Base-by-base conservation (phyloP, 2,329 filamentous ascomycete genomes). In the Cucurbitaria berberidis region DNA sequence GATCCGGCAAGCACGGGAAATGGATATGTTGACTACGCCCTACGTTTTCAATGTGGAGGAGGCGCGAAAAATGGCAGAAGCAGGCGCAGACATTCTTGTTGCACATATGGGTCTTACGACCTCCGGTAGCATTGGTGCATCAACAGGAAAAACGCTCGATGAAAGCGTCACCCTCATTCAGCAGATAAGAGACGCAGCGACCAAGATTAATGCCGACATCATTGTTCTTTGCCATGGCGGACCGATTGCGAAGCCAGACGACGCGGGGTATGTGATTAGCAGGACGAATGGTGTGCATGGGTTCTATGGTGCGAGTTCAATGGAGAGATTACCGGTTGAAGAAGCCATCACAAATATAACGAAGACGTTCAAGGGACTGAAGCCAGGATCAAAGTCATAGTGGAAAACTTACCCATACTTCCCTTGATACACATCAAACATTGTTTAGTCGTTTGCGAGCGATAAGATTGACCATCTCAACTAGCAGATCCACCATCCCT, bases 161-260 rank as follows among this genome's bases (percentile, higher is more conserved):
- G 84, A 89, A n/a, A 85, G 84, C 57, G 85, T 89, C 1, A 66
- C 70, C 51, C 69, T 84, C 41, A 81, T 89, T 4, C 86, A 89
- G 74, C 80, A 82, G 24, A 89, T 90, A 63, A 77, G 82, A 18
- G 85, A 89, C 68, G 84, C 82, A 0, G 86, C 84, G 0, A 76
- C 78, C 0, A 69, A 74, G 45, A 77, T 88, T 40, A 84, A 83
- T 8, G 68, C 76, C 0, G 83, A 88, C 11, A 76, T 89, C 10
- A 84, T 90, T 45, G 82, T 90, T 16, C 68, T 90, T n/a, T 89
- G 87, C 56, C 87, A 90, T 66, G 88, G 87, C 0, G 87, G 87
- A 0, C 87, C 87, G 0, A 87, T 90, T 57, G 86, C 86, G 3
- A 79, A 79, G 45, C 85, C 86, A 0, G 75, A 84, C 41, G 86